Evolutionary conservation across 108 stramenopile species (phyloP).

Genomic region (Pseudonitzschia multiseries): DNA sequence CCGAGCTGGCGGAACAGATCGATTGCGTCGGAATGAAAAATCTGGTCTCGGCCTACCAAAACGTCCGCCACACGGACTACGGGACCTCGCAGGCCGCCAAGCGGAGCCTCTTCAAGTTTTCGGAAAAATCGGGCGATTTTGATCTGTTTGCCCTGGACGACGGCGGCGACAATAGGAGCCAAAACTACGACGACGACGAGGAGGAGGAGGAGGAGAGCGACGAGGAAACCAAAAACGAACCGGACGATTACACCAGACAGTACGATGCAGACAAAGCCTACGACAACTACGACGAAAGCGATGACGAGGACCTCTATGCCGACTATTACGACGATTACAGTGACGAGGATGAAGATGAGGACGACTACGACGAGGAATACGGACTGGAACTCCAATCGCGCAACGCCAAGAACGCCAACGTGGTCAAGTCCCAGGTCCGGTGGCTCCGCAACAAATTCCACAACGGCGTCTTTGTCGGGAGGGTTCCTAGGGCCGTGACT

Average conservation of each 20-base stretch:
- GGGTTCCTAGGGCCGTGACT: slow-evolving; percentile 34
- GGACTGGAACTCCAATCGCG: slow-evolving; percentile 14
- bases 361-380: slow-evolving; percentile 24
- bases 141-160: slow-evolving; percentile 69
- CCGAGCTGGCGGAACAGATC: slow-evolving; percentile 62
- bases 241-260: neutral
- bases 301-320: slow-evolving; percentile 16
- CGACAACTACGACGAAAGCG: slow-evolving; percentile 12
- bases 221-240: neutral
- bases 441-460: slow-evolving; percentile 80
- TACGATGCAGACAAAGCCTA: slow-evolving; percentile 21
- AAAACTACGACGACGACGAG: neutral
- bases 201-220: neutral
- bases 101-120: slow-evolving; percentile 88
- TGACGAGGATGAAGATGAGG: slow-evolving; percentile 26
- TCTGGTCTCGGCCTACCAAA: slow-evolving; percentile 82
- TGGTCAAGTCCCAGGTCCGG: slow-evolving; percentile 45
- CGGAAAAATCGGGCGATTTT: slow-evolving; percentile 61
- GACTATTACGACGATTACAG: slow-evolving; percentile 21
- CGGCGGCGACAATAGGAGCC: neutral
- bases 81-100: slow-evolving; percentile 87
- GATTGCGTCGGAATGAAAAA: slow-evolving; percentile 83
- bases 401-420: slow-evolving; percentile 3
- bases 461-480: slow-evolving; percentile 78
- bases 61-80: slow-evolving; percentile 85